Evolutionary conservation across 441 rosid genomes (phyloP).

Genomic region (Erysimum cheiri): DNA sequence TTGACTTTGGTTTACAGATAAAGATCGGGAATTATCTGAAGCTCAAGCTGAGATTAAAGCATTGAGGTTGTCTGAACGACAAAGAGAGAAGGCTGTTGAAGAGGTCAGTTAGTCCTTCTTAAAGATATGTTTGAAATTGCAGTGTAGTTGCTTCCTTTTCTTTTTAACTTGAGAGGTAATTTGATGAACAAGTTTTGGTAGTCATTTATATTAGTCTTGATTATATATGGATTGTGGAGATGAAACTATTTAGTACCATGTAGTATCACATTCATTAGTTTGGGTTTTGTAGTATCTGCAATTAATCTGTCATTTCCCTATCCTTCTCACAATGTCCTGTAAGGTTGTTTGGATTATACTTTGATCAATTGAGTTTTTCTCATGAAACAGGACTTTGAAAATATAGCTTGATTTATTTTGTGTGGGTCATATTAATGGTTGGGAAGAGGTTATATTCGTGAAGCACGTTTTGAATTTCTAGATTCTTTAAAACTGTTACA

Average conservation of each 20-base stretch:
- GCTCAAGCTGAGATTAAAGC: constrained; percentile 94
- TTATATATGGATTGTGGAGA: neutral
- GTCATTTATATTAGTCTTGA: neutral
- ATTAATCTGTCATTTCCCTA: neutral
- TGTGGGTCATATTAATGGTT: neutral
- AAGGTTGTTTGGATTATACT: neutral
- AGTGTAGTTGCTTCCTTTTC: neutral
- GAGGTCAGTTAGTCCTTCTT: constrained; percentile 59
- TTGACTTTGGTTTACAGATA: constrained; percentile 59
- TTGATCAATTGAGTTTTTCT: neutral
- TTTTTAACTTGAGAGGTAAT: neutral
- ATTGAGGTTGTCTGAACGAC: constrained; percentile 82
- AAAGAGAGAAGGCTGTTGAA: constrained; percentile 93
- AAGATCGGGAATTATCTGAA: constrained; percentile 90
- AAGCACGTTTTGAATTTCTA: neutral
- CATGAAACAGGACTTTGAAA: constrained; percentile 7
- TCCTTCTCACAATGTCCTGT: constrained; percentile 2
- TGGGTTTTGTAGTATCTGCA: neutral
- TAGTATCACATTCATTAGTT: constrained; percentile 1
- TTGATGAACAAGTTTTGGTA: constrained; percentile 2
- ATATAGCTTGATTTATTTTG: neutral
- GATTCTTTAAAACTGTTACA: neutral
- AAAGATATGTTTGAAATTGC: neutral
- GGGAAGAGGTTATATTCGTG: neutral
- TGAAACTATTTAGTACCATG: neutral